Base-by-base conservation (phyloP, 805 yeast species). In the Spathaspora girioi region DNA sequence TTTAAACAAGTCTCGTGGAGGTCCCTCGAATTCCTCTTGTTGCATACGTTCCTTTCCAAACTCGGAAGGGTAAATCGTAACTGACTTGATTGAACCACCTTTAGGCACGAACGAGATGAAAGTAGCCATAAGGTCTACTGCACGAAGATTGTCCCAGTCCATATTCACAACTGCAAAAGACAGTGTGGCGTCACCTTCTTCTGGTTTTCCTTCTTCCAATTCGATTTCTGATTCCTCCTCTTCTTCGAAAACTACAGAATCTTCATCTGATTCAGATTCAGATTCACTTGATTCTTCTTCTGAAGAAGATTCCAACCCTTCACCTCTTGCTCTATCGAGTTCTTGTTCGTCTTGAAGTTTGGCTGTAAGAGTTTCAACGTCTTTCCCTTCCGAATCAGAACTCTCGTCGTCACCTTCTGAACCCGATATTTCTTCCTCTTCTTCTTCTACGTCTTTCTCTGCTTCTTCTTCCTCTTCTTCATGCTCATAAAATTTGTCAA, bases 81-180 rank as follows among this genome's bases (percentile, higher is more conserved):
- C 85, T n/a, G 83, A 81, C 44, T 71, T 65, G 50, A 93, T 86
- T 44, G 74, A 71, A 1, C 96, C 96, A 35, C 80, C 84, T 19
- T 81, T 69, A 17, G 97, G 97, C 19, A 88, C 84, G 70, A 93
- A 94, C 50, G 96, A 83, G 7, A 84, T 72, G 60, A 93, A 90
- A 0, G 98, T 86, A 4, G 96, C 96, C 86, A 89, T 81, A 56
- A 93, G 72, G 65, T 94, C 98, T 3, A 82, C 81, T 0, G 98
- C 87, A 45, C 82, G 80, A n/a, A 94, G 78, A 62, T 94, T 88
- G 60, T 94, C 99, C 99, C 99, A 94, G 65, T 94, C 99, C 80
- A 94, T 75, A 63, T 94, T 94, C 29, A 94, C 98, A 1, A 86
- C 97, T 0, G 99, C 99, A 62, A 94, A 76, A 5, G 88, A 75